phyloP scores from a whole-genome alignment of 352 stramenopile species.

The Phytophthora meadii region DNA sequence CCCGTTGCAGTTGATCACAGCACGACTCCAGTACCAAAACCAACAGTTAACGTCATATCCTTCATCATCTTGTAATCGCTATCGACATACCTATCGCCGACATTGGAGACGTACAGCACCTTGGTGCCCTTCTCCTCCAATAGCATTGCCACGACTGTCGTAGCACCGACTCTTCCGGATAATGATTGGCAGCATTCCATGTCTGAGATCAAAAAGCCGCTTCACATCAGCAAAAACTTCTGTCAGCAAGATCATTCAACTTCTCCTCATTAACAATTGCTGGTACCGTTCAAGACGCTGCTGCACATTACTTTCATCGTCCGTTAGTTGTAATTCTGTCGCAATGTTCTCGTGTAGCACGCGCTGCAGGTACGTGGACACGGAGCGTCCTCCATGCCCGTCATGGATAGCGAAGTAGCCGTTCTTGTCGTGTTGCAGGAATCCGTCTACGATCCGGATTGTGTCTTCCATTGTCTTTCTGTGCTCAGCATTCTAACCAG shows the following conservation, averaged over 20 bases:
- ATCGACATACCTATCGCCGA: constrained; percentile 70
- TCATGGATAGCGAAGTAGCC: constrained; percentile 86
- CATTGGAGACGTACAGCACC: constrained; percentile 70
- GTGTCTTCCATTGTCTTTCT: constrained; percentile 89
- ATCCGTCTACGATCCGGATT: constrained; percentile 75
- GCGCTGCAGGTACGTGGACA: constrained; percentile 75
- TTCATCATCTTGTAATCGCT: not conserved
- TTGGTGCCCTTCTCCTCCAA: constrained; percentile 46
- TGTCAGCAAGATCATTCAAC: not conserved
- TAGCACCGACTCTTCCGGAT: constrained; percentile 59
- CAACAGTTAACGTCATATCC: not conserved
- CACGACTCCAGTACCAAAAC: constrained; percentile 50
- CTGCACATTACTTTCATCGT: constrained; percentile 56
- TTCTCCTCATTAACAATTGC: not conserved
- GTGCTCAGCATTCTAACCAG: constrained; percentile 66
- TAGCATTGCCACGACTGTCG: constrained; percentile 62
- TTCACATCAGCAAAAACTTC: constrained; percentile 25
- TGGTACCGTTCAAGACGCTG: constrained; percentile 66
- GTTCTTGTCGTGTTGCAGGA: constrained; percentile 54
- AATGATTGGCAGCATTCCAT: constrained; percentile 72
- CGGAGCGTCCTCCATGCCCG: constrained; percentile 74
- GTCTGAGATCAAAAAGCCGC: constrained; percentile 80
- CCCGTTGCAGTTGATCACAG: constrained; percentile 66
- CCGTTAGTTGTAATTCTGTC: constrained; percentile 47
- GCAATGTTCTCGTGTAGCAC: constrained; percentile 71